phyloP scores from a whole-genome alignment of 352 stramenopile genomes.

The Phytophthora sojae region DNA sequence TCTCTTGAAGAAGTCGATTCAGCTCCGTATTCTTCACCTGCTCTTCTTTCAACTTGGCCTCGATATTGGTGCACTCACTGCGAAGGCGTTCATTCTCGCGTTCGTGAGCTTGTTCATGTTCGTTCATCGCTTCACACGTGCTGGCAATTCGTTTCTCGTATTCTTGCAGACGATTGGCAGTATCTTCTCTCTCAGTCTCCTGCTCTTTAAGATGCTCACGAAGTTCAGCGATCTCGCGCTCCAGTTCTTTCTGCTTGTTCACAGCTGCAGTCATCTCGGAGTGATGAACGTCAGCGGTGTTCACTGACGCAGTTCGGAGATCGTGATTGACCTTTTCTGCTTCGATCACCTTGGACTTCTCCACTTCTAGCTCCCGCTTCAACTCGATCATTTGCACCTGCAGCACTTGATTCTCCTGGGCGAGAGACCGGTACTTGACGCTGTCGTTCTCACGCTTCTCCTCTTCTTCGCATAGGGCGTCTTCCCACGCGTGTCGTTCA shows the following conservation, averaged over 20 bases:
- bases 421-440: conserved; percentile 41
- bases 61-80: conserved; percentile 39
- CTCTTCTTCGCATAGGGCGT: conserved; percentile 32
- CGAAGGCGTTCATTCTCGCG: conserved; percentile 58
- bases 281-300: conserved; percentile 12
- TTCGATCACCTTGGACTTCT: conserved; percentile 23
- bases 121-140: conserved; percentile 73
- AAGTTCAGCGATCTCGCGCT: conserved; percentile 43
- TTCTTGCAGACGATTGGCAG: conserved; percentile 69
- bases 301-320: conserved; percentile 23
- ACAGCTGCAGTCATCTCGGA: conserved; percentile 25
- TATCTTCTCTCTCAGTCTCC: conserved; percentile 69
- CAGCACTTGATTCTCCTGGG: conserved; percentile 41
- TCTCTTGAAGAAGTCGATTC: conserved; percentile 64
- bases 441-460: conserved; percentile 34
- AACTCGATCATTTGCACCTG: conserved; percentile 42
- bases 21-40: conserved; percentile 65
- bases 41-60: conserved; percentile 55
- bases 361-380: conserved; percentile 31
- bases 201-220: conserved; percentile 50
- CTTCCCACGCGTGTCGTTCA: conserved; percentile 45
- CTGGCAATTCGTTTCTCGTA: conserved; percentile 77
- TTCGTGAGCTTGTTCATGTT: conserved; percentile 73
- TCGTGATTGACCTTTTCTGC: conserved; percentile 25
- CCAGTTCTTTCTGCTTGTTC: conserved; percentile 30